phyloP scores from a whole-genome alignment of 176 grass and related monocot genomes.

The Lolium rigidum region DNA sequence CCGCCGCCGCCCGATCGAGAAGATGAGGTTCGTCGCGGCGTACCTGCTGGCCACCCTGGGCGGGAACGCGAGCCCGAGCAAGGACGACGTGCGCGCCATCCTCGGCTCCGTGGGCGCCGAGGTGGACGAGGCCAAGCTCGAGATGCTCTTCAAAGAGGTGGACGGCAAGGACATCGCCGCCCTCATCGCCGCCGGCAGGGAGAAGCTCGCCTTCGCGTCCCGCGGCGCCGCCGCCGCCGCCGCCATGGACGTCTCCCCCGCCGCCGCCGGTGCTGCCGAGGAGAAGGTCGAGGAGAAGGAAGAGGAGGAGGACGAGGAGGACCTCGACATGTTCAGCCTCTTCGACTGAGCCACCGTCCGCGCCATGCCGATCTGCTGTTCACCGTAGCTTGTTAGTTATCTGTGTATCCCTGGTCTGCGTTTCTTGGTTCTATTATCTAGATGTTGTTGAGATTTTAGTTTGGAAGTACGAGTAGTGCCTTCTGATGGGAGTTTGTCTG shows the following conservation, averaged over 20 bases:
- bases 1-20: neutral
- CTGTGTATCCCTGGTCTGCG: neutral
- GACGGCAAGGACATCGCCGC: conserved; percentile 23
- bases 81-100: conserved; percentile 35
- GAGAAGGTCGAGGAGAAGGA: neutral
- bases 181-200: conserved; percentile 22
- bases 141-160: conserved; percentile 28
- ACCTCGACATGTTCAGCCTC: conserved; percentile 1
- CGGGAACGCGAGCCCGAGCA: conserved; percentile 6
- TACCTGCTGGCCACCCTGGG: conserved; percentile 40
- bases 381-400: neutral
- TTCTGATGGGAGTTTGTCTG: neutral
- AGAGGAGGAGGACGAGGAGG: neutral
- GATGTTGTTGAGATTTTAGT: neutral
- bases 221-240: neutral
- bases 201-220: conserved; percentile 33
- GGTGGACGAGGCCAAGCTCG: conserved; percentile 24
- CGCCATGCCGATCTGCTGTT: neutral
- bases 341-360: neutral
- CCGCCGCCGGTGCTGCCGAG: neutral
- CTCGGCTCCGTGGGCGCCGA: conserved; percentile 10
- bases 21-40: conserved; percentile 20
- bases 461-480: neutral
- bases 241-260: neutral
- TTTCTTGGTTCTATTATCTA: neutral